These are phyloP conservation scores for Anthoceros angustus DNA, from an alignment of 225 moss, liverwort and hornwort species.

Conservation along the genomic window DNA sequence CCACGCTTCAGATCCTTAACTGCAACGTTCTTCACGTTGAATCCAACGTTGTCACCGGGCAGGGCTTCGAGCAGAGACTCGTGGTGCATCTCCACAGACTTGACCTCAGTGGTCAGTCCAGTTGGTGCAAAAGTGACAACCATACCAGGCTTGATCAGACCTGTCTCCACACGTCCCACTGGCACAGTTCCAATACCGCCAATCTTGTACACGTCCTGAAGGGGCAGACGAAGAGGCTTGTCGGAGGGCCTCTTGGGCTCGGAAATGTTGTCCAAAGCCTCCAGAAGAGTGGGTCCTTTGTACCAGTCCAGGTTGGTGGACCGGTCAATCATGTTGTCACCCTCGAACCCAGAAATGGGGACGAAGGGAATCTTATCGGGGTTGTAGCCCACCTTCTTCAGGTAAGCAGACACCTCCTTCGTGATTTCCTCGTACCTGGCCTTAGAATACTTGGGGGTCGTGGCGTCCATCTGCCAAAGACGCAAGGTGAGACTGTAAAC, in stretches of 20 bases:
- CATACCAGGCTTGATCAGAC: slow-evolving; percentile 47
- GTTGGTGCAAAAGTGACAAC: slow-evolving; percentile 35
- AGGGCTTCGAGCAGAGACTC: slow-evolving; percentile 27
- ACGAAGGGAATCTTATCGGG: slow-evolving; percentile 45
- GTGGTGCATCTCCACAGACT: slow-evolving; percentile 52
- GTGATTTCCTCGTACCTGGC: slow-evolving; percentile 26
- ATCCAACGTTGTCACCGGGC: slow-evolving; percentile 40
- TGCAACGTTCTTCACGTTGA: slow-evolving; percentile 40
- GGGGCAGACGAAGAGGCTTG: slow-evolving; percentile 48
- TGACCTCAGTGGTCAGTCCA: slow-evolving; percentile 44
- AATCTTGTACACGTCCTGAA: slow-evolving; percentile 69
- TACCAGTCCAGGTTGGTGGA: slow-evolving; percentile 47
- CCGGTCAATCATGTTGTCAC: slow-evolving; percentile 47
- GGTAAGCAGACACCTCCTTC: slow-evolving; percentile 37
- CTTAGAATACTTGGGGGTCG: slow-evolving; percentile 63
- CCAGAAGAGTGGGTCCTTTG: slow-evolving; percentile 53
- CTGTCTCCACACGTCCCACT: slow-evolving; percentile 39
- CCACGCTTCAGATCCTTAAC: slow-evolving; percentile 45
- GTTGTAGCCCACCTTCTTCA: slow-evolving; percentile 55
- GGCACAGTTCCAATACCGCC: slow-evolving; percentile 52
- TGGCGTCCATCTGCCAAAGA: slow-evolving; percentile 60
- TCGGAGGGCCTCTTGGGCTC: slow-evolving; percentile 69
- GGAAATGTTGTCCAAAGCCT: slow-evolving; percentile 35
- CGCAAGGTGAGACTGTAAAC: too few species aligned
- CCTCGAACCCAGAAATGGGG: slow-evolving; percentile 45